phyloP scores from a whole-genome alignment of 129 eudicot species.

The Flaveria brownii region DNA sequence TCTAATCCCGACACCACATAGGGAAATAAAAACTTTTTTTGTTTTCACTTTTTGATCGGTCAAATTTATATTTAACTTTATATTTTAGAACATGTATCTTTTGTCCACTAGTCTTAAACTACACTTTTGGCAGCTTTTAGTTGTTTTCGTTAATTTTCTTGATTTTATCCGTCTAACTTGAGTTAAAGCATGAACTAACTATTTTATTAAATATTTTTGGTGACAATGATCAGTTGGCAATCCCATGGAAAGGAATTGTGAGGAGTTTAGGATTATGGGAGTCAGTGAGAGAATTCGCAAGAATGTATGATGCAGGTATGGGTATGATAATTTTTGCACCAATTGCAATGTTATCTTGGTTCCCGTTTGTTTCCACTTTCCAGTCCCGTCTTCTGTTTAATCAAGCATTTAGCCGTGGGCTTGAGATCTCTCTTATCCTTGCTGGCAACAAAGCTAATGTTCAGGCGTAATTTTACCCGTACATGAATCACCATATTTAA shows the following conservation, averaged over 20 bases:
- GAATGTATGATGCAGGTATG: constrained; percentile 99
- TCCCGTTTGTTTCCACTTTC: constrained; percentile 93
- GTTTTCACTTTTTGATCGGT: not conserved
- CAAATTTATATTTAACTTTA: not conserved
- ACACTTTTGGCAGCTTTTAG: constrained; percentile 9
- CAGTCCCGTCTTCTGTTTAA: constrained; percentile 96
- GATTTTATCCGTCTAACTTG: not conserved
- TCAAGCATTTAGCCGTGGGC: constrained; percentile 98
- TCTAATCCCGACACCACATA: not conserved
- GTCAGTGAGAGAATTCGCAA: constrained; percentile 84
- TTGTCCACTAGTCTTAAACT: not conserved
- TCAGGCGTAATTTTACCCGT: constrained; percentile 34
- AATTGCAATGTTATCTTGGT: constrained; percentile 93
- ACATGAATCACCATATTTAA: constrained; percentile 3
- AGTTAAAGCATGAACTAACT: not conserved
- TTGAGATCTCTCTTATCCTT: constrained; percentile 92
- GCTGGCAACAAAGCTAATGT: constrained; percentile 99
- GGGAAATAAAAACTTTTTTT: not conserved
- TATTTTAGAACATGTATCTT: not conserved
- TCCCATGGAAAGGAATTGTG: constrained; percentile 68
- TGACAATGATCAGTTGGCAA: constrained; percentile 59
- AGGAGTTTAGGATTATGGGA: constrained; percentile 86
- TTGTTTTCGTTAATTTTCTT: not conserved
- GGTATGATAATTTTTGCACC: constrained; percentile 92
- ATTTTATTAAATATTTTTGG: not conserved